A percentile compares a stretch with the other conserved stretches of the same genome.
These are phyloP conservation scores for Sphaerostilbella broomeana DNA, from an alignment of 2,329 filamentous ascomycete species.

Conservation along the genomic window DNA sequence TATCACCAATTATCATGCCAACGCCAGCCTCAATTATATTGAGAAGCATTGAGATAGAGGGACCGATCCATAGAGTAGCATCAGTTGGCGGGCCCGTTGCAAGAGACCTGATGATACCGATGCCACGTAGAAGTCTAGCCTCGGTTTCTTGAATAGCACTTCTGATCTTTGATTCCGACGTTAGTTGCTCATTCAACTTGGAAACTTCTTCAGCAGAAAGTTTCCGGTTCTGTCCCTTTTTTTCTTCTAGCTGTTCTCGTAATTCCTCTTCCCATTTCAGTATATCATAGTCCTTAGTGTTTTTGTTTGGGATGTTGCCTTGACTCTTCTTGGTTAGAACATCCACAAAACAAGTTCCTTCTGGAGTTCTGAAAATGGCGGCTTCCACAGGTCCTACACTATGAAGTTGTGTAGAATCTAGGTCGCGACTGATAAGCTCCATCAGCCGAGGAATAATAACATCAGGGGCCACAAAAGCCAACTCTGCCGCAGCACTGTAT, in stretches of 20 bases:
- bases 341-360: conserved; percentile 83
- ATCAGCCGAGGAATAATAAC: conserved; percentile 70
- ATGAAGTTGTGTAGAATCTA: conserved; percentile 62
- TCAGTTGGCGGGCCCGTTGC: conserved; percentile 86
- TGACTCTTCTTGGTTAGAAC: conserved; percentile 78
- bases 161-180: conserved; percentile 77
- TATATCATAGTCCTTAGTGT: conserved; percentile 89
- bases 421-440: conserved; percentile 64
- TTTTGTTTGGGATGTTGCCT: conserved; percentile 70
- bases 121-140: conserved; percentile 68
- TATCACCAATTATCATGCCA: conserved; percentile 72
- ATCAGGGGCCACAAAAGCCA: conserved; percentile 89
- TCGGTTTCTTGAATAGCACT: conserved; percentile 63
- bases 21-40: conserved; percentile 73
- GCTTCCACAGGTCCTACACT: conserved; percentile 80
- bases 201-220: conserved; percentile 80
- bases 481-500: conserved; percentile 77
- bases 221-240: conserved; percentile 88
- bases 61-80: conserved; percentile 78
- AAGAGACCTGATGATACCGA: conserved; percentile 77
- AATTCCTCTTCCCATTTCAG: conserved; percentile 97
- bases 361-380: conserved; percentile 85
- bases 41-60: conserved; percentile 67
- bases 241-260: conserved; percentile 77
- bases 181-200: conserved; percentile 85